A percentile compares a stretch with the other conserved stretches of the same genome.
phyloP scores from a whole-genome alignment of 345 rosid species.

The Rhodamnia argentea region DNA sequence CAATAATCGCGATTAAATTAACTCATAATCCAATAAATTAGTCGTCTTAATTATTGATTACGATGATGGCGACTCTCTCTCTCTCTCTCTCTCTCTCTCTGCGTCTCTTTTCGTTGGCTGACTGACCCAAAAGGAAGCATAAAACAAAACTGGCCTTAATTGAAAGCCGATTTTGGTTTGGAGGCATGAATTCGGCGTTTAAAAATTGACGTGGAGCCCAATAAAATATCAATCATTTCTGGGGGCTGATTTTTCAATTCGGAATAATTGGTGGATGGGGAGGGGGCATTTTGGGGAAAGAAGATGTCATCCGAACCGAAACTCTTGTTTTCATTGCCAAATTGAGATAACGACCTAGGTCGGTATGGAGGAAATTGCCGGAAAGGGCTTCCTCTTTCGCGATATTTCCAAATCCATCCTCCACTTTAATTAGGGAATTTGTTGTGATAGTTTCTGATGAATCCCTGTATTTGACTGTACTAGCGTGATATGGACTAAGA shows the following conservation, averaged over 20 bases:
- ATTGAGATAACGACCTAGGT: not conserved
- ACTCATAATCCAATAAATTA: not conserved
- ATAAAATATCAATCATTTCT: not conserved
- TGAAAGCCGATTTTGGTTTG: not conserved
- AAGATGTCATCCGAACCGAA: no score
- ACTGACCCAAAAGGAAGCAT: not conserved
- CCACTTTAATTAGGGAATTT: no score
- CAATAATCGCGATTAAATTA: not conserved
- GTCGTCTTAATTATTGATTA: not conserved
- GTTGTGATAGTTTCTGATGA: fast-evolving
- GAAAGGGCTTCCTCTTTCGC: not conserved
- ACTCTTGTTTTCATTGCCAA: not conserved
- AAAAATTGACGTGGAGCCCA: not conserved
- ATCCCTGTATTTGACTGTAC: not conserved
- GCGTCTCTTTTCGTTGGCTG: not conserved
- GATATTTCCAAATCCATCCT: not conserved
- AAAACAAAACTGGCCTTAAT: not conserved
- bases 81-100: not conserved
- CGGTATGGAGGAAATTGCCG: not conserved
- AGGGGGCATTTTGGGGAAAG: no score
- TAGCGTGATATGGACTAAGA: no score
- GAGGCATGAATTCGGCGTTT: not conserved
- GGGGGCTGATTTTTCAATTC: not conserved
- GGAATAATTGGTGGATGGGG: not conserved
- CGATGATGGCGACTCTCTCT: not conserved